Base-by-base conservation (phyloP, 768 basidiomycete species). In the Lactarius sp. region DNA sequence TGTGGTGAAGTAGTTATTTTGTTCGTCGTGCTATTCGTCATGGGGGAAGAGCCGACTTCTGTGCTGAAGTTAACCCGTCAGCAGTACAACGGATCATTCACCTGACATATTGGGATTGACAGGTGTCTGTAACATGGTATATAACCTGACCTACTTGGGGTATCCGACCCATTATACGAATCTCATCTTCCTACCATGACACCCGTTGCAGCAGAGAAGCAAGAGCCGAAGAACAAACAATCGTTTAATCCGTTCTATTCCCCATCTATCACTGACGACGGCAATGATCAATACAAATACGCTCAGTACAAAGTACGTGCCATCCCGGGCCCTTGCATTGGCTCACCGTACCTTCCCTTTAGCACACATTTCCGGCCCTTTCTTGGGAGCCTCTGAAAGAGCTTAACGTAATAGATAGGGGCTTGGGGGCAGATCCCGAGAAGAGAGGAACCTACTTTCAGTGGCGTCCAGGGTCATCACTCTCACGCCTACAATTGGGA, bases 401-500 rank as follows among this genome's bases (percentile, higher is more conserved):
- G 27, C 27, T 27, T 27, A 27, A 27, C 27, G 27, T 27, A 27
- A 27, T 27, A 27, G 27, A 27, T 27, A 85, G 87, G 36, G 91
- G 80, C 9, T 73, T 81, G n/a, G 77, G 76, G 52, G 90, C 90
- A 7, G 89, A 91, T 70, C 82, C 84, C 0, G 77, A 79, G 66
- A 92, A 92, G 77, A 82, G 81, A 69, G n/a, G n/a, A 80, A 74
- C 50, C 76, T 93, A 18, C 75, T 91, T 46, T 71, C 77, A 56
- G 88, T 85, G 20, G 90, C 86, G 12, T 77, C 77, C 60, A 88
- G 85, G 71, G 83, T 91, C 56, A 81, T 78, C 64, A 79, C 90
- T 68, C 75, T 91, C 52, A 88, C 87, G 0, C 87, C 86, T 2
- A 77, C 80, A 42, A 86, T 92, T 67, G 91, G 90, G 18, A 89